Conservation (phyloP, 2,329 filamentous ascomycete genomes). For the Cladosporium colombiae region DNA sequence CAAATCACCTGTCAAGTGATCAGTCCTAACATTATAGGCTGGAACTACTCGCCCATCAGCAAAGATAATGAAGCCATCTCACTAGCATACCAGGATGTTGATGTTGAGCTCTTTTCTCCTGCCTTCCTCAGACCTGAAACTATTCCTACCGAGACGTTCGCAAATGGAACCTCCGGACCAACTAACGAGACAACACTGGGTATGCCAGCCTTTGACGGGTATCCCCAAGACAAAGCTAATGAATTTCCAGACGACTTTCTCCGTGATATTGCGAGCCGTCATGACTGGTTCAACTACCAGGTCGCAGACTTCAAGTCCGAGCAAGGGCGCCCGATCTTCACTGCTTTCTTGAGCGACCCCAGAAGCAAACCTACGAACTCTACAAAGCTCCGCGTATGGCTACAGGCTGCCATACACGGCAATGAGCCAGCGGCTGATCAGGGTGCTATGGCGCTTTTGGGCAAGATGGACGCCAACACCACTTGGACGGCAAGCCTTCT, state of each 20-base stretch:
- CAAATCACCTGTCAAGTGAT: not conserved
- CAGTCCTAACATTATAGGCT: not conserved
- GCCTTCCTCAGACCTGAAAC: constrained; percentile 26
- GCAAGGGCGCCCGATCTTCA: constrained; percentile 30
- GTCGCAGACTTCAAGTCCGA: constrained; percentile 26
- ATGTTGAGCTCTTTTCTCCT: constrained; percentile 27
- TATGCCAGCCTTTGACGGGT: not conserved
- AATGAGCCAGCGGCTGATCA: constrained; percentile 44
- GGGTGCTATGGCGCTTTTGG: constrained; percentile 38
- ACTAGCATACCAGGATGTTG: constrained; percentile 25
- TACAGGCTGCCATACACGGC: constrained; percentile 41
- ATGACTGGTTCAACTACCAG: constrained; percentile 26
- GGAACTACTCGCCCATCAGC: constrained; percentile 16
- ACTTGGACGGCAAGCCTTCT: constrained; percentile 38
- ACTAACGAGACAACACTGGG: constrained; percentile 27
- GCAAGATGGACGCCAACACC: constrained; percentile 38
- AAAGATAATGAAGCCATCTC: constrained; percentile 14
- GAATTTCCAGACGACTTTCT: constrained; percentile 22
- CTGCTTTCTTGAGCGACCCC: constrained; percentile 29
- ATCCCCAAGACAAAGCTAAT: not conserved
- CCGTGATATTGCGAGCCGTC: constrained; percentile 24
- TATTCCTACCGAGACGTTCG: constrained; percentile 22
- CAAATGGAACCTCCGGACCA: constrained; percentile 28
- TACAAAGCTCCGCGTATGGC: constrained; percentile 39
- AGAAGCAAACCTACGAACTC: constrained; percentile 21